Base-by-base conservation (phyloP, 78 protist species). In the Emiliania huxleyi region DNA sequence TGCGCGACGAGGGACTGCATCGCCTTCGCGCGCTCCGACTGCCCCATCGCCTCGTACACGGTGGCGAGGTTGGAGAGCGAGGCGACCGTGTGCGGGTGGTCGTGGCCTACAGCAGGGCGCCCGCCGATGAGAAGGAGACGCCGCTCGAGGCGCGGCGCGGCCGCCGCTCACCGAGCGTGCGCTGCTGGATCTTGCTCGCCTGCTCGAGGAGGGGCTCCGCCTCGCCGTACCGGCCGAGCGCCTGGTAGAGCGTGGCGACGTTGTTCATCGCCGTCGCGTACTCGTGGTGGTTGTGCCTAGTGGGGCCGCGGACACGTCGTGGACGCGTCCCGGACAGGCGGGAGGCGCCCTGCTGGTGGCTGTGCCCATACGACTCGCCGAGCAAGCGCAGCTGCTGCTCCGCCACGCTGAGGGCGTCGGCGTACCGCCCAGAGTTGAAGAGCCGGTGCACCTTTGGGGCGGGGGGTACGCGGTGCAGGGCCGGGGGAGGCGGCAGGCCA, bases 41-140 rank as follows among this genome's bases (percentile, higher is more conserved):
- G n/a, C 29, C 46, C 87, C 87, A 77, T 77, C n/a, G 87, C 87
- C n/a, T 77, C 87, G n/a, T 77, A 77, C n/a, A 77, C 87, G 35
- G 87, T 77, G 23, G 87, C 87, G 22, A 77, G 46, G 87, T 77
- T 77, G 37, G 87, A 40, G 26, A 77, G 87, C 87, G 87, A 77
- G 12, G 87, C 87, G 19, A 77, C 43, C n/a, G 87, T 77, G 87
- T 77, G 87, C 26, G 87, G 87, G n/a, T 77, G 87, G 23, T 77
- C 87, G n/a, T 42, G 26, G n/a, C 87, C 87, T 29, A n/a, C n/a
- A n/a, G n/a, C n/a, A n/a, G n/a, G n/a, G n/a, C n/a, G n/a, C n/a
- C n/a, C n/a, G n/a, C n/a, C n/a, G n/a, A n/a, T n/a, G n/a, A n/a
- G n/a, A n/a, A n/a, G n/a, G n/a, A n/a, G n/a, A n/a, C n/a, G n/a